These are phyloP conservation scores for Hysterangium stoloniferum DNA, from an alignment of 768 basidiomycete genomes.

Conservation along the genomic window DNA sequence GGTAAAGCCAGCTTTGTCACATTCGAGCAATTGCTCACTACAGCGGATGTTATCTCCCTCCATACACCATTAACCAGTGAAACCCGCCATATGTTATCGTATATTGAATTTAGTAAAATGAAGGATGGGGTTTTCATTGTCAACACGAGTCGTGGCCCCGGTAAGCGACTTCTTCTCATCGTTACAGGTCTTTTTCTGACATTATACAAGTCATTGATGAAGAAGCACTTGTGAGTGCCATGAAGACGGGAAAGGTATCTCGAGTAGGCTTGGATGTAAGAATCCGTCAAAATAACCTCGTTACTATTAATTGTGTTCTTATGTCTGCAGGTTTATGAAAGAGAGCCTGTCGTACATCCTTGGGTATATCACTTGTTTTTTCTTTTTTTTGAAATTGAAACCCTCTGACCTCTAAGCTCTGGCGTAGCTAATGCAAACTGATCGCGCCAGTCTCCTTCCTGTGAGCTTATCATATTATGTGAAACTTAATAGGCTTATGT, in stretches of 20 bases:
- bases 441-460: background rate
- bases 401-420: too few species aligned
- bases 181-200: background rate
- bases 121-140: background rate
- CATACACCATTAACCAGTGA: conserved; percentile 21
- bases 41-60: conserved; percentile 21
- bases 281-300: too few species aligned
- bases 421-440: background rate
- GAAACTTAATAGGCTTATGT: background rate
- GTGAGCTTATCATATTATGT: background rate
- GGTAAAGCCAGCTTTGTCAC: conserved; percentile 18
- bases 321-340: background rate
- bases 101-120: conserved; percentile 11
- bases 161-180: background rate
- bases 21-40: conserved; percentile 19
- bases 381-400: background rate
- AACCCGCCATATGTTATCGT: conserved; percentile 19
- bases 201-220: background rate
- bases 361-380: background rate
- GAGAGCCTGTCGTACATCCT: background rate
- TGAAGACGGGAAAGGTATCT: background rate
- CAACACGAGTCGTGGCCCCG: background rate
- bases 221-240: background rate
- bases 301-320: background rate
- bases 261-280: background rate